These are phyloP conservation scores for Hirsutella minnesotensis DNA, from an alignment of 2,329 filamentous ascomycete genomes.

Conservation along the genomic window DNA sequence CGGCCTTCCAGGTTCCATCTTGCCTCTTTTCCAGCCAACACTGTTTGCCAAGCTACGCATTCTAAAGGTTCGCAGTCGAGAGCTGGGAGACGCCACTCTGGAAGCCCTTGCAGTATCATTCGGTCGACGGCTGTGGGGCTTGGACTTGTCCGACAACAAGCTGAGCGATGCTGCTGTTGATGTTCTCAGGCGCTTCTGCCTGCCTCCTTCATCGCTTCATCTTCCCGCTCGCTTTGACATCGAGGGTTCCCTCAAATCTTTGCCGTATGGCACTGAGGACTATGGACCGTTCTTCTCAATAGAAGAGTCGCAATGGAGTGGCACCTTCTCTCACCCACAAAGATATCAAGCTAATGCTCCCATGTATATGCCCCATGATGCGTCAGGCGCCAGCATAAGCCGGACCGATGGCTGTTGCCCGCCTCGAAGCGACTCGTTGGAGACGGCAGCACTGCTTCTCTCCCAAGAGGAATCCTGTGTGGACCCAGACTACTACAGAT, in stretches of 20 bases:
- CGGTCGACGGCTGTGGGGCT: constrained; percentile 38
- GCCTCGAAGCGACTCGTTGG: constrained; percentile 15
- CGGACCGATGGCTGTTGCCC: constrained; percentile 11
- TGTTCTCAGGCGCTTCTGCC: constrained; percentile 15
- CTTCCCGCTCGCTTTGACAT: constrained; percentile 25
- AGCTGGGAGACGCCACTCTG: constrained; percentile 28
- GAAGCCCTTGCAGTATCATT: constrained; percentile 20
- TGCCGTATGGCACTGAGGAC: constrained; percentile 15
- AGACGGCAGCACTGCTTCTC: constrained; percentile 13
- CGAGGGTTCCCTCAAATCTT: constrained; percentile 31
- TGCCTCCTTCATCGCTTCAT: constrained; percentile 20
- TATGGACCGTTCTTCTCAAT: constrained; percentile 33
- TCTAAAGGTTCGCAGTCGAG: constrained; percentile 35
- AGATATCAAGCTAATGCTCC: constrained; percentile 39
- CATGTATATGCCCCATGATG: constrained; percentile 12
- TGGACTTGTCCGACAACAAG: constrained; percentile 41
- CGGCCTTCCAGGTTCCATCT: constrained; percentile 31
- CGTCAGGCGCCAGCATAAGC: neutral
- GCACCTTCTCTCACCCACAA: constrained; percentile 29
- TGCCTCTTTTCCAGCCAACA: constrained; percentile 19
- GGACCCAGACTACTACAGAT: constrained; percentile 9
- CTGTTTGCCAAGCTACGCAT: constrained; percentile 36
- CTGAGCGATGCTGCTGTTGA: constrained; percentile 33
- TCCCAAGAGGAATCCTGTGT: constrained; percentile 6
- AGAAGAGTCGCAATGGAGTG: constrained; percentile 34